Conservation (phyloP, 306 rosid species). For the Cicer chorassanicum region DNA sequence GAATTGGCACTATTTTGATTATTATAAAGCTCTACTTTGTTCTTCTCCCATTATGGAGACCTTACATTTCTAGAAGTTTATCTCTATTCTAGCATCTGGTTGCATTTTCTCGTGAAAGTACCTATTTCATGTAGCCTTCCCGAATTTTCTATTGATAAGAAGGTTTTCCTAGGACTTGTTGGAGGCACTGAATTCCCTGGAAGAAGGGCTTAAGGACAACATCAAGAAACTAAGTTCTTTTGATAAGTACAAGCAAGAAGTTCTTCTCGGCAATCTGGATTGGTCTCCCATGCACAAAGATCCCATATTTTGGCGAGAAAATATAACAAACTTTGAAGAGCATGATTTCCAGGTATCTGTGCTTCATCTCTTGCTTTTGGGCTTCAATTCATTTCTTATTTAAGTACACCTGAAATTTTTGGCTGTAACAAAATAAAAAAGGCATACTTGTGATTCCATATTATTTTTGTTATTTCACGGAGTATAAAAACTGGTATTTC, state of each 20-base stretch:
- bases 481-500: background rate
- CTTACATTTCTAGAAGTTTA: conserved; percentile 12
- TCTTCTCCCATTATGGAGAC: conserved; percentile 25
- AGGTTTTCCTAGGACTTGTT: conserved; percentile 71
- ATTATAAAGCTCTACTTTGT: background rate
- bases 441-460: conserved; percentile 13
- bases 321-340: conserved; percentile 81
- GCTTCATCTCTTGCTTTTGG: conserved; percentile 22
- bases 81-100: background rate
- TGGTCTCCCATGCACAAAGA: conserved; percentile 99
- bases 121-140: conserved; percentile 20
- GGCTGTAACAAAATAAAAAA: conserved; percentile 11
- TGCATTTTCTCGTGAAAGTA: conserved; percentile 12
- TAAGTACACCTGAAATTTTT: conserved; percentile 2
- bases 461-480: conserved; percentile 5
- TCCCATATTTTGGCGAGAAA: conserved; percentile 90
- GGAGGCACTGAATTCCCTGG: conserved; percentile 86
- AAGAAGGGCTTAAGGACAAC: conserved; percentile 85
- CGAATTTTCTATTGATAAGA: conserved; percentile 36
- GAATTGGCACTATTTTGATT: conserved; percentile 7
- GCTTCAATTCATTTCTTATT: conserved; percentile 5
- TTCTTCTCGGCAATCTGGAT: conserved; percentile 91
- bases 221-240: conserved; percentile 89
- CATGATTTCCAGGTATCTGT: conserved; percentile 86
- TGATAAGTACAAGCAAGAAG: conserved; percentile 95